Evolutionary conservation across 1,139 yeast genomes (phyloP).

Genomic region (Geotrichum histeridarum): DNA sequence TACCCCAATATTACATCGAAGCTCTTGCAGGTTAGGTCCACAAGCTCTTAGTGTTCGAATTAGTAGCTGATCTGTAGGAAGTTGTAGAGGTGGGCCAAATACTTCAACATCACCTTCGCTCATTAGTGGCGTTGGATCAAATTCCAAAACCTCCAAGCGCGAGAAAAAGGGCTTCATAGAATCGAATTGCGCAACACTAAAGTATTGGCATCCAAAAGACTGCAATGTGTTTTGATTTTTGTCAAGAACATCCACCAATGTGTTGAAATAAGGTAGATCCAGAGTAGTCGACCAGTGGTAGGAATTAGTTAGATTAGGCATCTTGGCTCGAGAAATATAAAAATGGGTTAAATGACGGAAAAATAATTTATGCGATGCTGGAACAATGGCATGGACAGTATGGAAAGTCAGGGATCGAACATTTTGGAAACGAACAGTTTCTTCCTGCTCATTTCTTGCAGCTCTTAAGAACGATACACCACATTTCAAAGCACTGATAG

Average conservation of each 20-base stretch:
- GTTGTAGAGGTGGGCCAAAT: too few species aligned
- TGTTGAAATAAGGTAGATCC: neutral
- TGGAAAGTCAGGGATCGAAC: neutral
- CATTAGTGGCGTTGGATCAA: neutral
- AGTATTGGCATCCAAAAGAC: neutral
- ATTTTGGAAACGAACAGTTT: neutral
- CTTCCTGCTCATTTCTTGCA: neutral
- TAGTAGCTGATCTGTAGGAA: neutral
- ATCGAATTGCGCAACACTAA: neutral
- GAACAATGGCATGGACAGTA: neutral
- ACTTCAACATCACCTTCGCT: too few species aligned
- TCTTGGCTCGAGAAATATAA: neutral
- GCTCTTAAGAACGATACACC: neutral
- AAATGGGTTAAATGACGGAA: neutral
- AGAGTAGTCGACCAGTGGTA: neutral
- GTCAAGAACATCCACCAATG: neutral
- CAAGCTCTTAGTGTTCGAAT: neutral
- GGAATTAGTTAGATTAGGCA: neutral
- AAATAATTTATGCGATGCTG: neutral
- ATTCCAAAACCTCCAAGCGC: neutral
- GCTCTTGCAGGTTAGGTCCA: neutral
- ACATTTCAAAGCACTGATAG: neutral
- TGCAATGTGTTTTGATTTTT: neutral
- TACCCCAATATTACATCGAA: neutral
- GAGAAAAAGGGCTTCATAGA: neutral